Conservation (phyloP, 306 rosid species). For the Luffa aegyptiaca region DNA sequence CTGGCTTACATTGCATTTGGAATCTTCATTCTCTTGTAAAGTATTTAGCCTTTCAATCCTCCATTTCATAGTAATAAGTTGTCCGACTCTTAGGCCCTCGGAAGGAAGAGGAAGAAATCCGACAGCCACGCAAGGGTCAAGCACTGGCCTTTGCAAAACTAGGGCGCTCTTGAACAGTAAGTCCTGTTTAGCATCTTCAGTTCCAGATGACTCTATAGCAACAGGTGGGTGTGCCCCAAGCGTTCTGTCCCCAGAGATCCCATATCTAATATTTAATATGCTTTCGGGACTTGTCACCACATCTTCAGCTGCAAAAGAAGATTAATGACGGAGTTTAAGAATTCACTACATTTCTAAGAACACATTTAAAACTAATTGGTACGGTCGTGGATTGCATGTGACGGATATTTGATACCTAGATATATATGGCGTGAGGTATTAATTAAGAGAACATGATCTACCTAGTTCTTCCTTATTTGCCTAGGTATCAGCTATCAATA, state of each 20-base stretch:
- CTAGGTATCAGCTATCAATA: background rate
- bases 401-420: background rate
- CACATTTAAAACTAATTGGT: background rate
- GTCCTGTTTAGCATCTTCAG: slow-evolving; percentile 41
- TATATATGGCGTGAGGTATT: background rate
- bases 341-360: background rate
- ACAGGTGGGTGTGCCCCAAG: slow-evolving; percentile 87
- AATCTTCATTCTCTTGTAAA: slow-evolving; percentile 39
- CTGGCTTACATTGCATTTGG: slow-evolving; percentile 50
- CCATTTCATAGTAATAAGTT: slow-evolving; percentile 88
- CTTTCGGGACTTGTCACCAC: slow-evolving; percentile 42
- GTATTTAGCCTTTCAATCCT: slow-evolving; percentile 84
- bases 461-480: background rate
- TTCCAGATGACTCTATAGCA: slow-evolving; percentile 27
- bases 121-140: slow-evolving; percentile 86
- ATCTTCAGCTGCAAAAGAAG: slow-evolving; percentile 35
- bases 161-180: slow-evolving; percentile 75
- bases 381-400: background rate
- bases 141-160: slow-evolving; percentile 88
- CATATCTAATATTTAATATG: slow-evolving; percentile 71
- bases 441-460: background rate
- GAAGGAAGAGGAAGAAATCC: slow-evolving; percentile 98
- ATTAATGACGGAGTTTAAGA: background rate
- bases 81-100: slow-evolving; percentile 75
- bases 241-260: slow-evolving; percentile 71